Evolutionary conservation across 2,329 filamentous ascomycete species (phyloP), one percentile per base, ranked within the genome.

Genomic region (Penicillium vulpinum): DNA sequence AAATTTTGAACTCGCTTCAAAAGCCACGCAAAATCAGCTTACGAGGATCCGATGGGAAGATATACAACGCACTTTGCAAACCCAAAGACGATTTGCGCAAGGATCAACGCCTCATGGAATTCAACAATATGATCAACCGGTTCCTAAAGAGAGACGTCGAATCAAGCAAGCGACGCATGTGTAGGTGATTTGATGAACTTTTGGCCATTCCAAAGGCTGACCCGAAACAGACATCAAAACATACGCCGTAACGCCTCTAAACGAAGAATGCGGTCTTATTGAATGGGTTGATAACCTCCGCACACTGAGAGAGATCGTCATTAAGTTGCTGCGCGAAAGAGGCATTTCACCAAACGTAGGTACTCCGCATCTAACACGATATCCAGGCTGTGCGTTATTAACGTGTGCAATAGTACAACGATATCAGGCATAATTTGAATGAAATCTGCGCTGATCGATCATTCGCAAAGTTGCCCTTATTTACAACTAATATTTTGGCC

Each of bases 261-360:
- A 96, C 71, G 95, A 99, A 76, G 93, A 97, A 76, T 97, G 94
- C 64, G 94, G 94, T 57, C 88, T 96, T 61, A 96, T 99, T 65
- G 94, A 99, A 77, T 99, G 94, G 94, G 92, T 99, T 29, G 91
- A 96, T 66, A 94, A 94, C 9, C 87, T 99, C 65, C 95, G 93
- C 72, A 95, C 94, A 2, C 84, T 97, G 70, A 87, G 95, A 61
- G 94, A 99, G 66, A 94, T 97, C 60, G 81, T 99, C 48, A 81
- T 96, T 47, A 85, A 83, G 52, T 82, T 91, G 49, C 93, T 97
- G 70, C 85, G 85, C 61, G 84, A 91, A 62, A 88, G 88, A 59
- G 88, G 88, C 51, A 85, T 96, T 40, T 61, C 71, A 16, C 73
- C 78, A 33, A 81, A 83, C 62, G 78, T 79, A 66, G 61, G 74